Conservation (phyloP, 371 early-diverging fungal species). For the Dinochytrium kinnereticum region DNA sequence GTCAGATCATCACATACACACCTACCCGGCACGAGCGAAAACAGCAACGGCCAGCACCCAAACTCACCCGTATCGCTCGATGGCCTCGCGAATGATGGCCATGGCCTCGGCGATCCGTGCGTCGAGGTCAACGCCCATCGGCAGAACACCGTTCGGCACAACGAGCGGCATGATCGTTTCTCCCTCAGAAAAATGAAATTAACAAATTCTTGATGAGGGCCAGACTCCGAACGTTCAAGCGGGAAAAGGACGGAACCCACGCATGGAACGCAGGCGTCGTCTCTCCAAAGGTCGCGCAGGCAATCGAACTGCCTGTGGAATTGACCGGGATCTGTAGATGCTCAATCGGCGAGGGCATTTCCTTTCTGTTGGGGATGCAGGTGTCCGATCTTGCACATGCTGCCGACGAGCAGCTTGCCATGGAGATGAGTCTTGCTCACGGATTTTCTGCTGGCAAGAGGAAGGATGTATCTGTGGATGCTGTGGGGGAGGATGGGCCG, state of each 20-base stretch:
- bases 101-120: neutral
- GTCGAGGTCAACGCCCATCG: neutral
- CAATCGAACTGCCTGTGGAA: neutral
- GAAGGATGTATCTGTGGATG: neutral
- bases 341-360: neutral
- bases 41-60: no score
- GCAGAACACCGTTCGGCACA: neutral
- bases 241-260: neutral
- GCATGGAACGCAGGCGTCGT: constrained; percentile 1
- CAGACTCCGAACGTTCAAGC: neutral
- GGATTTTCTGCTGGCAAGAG: neutral
- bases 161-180: no score
- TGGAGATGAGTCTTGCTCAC: neutral
- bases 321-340: neutral
- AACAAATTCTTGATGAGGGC: neutral
- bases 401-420: neutral
- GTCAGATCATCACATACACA: neutral
- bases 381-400: constrained; percentile 1
- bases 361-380: neutral
- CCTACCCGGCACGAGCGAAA: neutral
- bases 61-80: constrained; percentile 27
- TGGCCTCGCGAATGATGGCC: constrained; percentile 13
- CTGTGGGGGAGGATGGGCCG: neutral
- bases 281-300: neutral
- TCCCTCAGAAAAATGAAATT: neutral